Evolutionary conservation across 352 stramenopile genomes (phyloP), one percentile per base, ranked within the genome.

Genomic region (Globisporangium spinosum): DNA sequence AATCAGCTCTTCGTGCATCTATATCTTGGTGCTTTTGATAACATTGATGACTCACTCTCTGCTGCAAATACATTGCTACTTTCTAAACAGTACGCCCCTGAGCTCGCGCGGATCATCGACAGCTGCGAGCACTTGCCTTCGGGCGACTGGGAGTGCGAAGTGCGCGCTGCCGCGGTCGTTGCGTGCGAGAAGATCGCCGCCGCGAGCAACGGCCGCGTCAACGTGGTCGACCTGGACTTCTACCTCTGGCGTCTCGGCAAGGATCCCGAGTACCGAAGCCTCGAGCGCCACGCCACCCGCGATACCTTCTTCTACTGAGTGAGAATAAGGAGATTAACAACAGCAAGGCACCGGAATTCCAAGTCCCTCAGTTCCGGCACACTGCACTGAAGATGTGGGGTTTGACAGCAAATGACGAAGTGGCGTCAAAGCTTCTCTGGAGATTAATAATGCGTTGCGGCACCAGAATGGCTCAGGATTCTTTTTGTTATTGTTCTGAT

Each of bases 221-320:
- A 51, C n/a, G 70, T 65, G 3, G 65, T 83, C 8, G 82, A 85
- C 32, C 62, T 94, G 9, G 82, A 87, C 70, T 83, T 70, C 20
- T 94, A 92, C 68, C 71, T 94, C 20, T 92, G 87, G 87, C 83
- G 83, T 29, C 64, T 92, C 38, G 78, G 83, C 68, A 94, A 94
- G 74, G 83, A 93, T 47, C 77, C 82, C 8, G 75, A 75, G 10
- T 93, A 90, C 66, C 84, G 87, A 2, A 47, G 70, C 12, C 62
- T 92, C n/a, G 78, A 91, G 63, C 83, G 87, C 51, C 87, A 94
- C 61, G 76, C 83, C 22, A 93, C 87, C 15, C 81, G 82, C 58
- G 70, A 87, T 56, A 91, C 83, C 12, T 86, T 88, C 57, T 91
- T 83, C 66, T 91, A 91, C 70, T 91, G 40, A 74, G 72, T 23